These are phyloP conservation scores for Gloeopeniophorella convolvens DNA, from an alignment of 768 basidiomycete genomes.

Conservation along the genomic window DNA sequence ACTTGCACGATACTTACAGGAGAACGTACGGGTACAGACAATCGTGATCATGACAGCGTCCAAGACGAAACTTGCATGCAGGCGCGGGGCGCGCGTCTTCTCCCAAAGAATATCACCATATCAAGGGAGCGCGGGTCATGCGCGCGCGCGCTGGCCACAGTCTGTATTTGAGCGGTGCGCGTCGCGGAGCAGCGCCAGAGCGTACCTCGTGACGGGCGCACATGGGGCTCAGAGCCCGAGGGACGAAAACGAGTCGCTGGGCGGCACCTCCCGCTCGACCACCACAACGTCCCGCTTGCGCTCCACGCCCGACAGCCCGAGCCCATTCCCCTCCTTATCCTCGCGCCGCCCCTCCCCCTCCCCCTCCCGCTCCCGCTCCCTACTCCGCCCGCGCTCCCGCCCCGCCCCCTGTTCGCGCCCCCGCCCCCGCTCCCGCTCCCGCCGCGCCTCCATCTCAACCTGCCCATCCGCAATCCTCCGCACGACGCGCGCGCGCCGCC, in stretches of 20 bases:
- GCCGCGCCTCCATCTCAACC: slow-evolving; percentile 20
- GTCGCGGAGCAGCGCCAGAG: no score
- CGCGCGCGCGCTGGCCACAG: no score
- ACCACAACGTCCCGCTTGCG: background rate
- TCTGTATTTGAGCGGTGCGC: no score
- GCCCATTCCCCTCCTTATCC: background rate
- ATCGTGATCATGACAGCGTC: no score
- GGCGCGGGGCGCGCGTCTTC: no score
- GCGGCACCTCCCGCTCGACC: background rate
- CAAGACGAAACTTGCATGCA: no score
- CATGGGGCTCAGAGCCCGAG: background rate
- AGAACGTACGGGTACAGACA: no score
- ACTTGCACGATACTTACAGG: no score
- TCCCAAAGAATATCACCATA: no score
- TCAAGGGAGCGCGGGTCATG: no score
- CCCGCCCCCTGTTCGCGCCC: background rate
- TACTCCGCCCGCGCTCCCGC: background rate
- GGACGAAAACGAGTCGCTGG: slow-evolving; percentile 4
- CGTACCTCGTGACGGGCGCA: no score
- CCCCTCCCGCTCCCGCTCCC: background rate
- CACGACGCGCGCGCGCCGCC: slow-evolving; percentile 11
- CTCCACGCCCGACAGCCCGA: slow-evolving; percentile 11
- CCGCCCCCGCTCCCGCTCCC: background rate
- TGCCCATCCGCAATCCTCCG: slow-evolving; percentile 15
- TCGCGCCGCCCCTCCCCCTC: no score